Base-by-base conservation (phyloP, 129 eudicot genomes). In the Artemisia argyi region DNA sequence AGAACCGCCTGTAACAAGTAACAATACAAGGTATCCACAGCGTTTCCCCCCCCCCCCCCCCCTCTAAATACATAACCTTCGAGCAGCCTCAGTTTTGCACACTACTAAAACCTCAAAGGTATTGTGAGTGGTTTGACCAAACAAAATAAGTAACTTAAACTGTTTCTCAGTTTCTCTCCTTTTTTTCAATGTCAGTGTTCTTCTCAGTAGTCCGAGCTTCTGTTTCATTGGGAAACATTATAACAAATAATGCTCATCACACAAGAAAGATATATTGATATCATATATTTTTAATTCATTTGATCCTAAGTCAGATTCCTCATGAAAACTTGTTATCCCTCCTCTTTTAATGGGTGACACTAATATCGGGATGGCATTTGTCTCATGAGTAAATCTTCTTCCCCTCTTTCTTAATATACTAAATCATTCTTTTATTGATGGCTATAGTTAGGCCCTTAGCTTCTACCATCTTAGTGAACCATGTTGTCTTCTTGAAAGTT, bases 121-220 rank as follows among this genome's bases (percentile, higher is more conserved):
- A 20, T 59, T 22, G 68, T 46, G 42, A 67, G 76, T 72, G 68
- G 68, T 57, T 44, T 8, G 68, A 72, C 10, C 15, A 15, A 42
- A 72, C 68, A 59, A 8, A 26, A 28, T 17, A n/a, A 46, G 60
- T 18, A 48, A 73, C 57, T n/a, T 73, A 20, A 47, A 7, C 50
- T 11, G 61, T 49, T 46, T 19, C 61, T 61, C 18, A n/a, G 12
- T n/a, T 44, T 17, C 5, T 59, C 47, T 12, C 47, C 13, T 72
- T 47, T 60, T 1, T 13, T 48, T 1, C 1, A 13, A 13, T 60
- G 26, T 57, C 39, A 35, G 30, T 58, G 58, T 17, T 46, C 15
- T 49, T 68, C 26, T 51, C 48, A 58, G 76, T 24, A 46, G 30
- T 46, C 30, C 2, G 35, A 42, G 28, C 47, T 46, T 58, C 15